Conservation (phyloP, 1,139 yeast species). For the Hansenula lynferdii region DNA sequence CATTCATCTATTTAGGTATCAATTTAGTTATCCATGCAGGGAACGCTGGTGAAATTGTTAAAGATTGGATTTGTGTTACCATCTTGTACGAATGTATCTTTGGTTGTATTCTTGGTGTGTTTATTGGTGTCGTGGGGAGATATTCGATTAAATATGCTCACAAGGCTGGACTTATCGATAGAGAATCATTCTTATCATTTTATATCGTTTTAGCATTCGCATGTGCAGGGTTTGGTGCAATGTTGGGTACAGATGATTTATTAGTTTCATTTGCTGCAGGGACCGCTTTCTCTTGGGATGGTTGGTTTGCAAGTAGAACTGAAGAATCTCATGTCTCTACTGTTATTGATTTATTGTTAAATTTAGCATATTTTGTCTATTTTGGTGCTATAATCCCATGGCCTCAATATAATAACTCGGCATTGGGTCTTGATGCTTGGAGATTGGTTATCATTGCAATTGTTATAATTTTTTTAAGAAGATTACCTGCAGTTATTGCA, state of each 20-base stretch:
- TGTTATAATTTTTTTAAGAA: conserved; percentile 75
- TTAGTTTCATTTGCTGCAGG: conserved; percentile 95
- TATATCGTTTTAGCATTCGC: conserved; percentile 81
- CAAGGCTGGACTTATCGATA: conserved; percentile 67
- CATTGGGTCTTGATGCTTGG: conserved; percentile 78
- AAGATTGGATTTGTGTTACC: conserved; percentile 80
- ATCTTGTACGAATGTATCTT: conserved; percentile 84
- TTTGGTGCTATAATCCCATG: conserved; percentile 96
- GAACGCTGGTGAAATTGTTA: conserved; percentile 62
- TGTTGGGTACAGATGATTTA: conserved; percentile 89
- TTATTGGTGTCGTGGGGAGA: conserved; percentile 73
- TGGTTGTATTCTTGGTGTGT: conserved; percentile 74
- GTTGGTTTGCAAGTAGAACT: conserved; percentile 82
- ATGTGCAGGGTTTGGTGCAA: conserved; percentile 92
- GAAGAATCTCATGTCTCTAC: conserved; percentile 93
- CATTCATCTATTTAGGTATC: conserved; percentile 77
- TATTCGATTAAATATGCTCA: conserved; percentile 79
- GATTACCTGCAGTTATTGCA: conserved; percentile 82
- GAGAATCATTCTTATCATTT: conserved; percentile 91
- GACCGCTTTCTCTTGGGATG: conserved; percentile 95
- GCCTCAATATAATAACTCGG: conserved; percentile 68
- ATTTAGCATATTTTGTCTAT: conserved; percentile 86
- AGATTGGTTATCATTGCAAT: conserved; percentile 75
- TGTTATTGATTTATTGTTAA: conserved; percentile 78
- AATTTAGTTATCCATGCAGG: conserved; percentile 65